Conservation (phyloP, 306 rosid genomes). For the Pyrus pyrifolia region DNA sequence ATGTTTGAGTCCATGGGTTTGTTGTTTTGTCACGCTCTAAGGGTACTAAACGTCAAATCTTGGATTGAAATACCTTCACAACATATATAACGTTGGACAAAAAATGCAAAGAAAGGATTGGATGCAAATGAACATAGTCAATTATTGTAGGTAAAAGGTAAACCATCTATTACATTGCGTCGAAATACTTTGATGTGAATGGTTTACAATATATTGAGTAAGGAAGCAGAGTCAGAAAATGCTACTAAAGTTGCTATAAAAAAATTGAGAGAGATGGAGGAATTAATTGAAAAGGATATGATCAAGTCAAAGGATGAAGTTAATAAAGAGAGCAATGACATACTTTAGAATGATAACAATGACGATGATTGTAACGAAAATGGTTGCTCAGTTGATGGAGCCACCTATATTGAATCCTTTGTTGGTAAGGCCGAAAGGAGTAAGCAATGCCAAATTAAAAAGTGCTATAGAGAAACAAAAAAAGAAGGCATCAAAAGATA, state of each 20-base stretch:
- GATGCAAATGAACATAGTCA: background rate
- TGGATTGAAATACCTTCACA: background rate
- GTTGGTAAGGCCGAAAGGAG: background rate
- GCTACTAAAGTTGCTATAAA: background rate
- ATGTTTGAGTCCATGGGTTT: background rate
- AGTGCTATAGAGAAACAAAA: background rate
- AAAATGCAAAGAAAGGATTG: background rate
- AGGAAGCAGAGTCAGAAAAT: background rate
- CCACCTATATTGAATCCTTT: background rate
- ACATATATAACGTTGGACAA: background rate
- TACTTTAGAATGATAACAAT: background rate
- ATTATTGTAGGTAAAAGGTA: background rate
- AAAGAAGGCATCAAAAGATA: background rate
- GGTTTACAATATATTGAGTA: background rate
- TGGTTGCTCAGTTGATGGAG: background rate
- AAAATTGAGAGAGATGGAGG: background rate
- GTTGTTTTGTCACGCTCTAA: background rate
- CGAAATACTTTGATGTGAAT: background rate
- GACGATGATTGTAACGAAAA: background rate
- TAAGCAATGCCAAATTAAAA: too few relatives aligned
- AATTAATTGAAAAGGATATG: too few relatives aligned
- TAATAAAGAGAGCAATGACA: background rate
- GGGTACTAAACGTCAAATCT: background rate
- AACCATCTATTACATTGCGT: background rate
- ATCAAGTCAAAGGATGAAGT: too few relatives aligned